Conservation (phyloP, 139 green algal genomes). For the Axilococcus clingmanii region DNA sequence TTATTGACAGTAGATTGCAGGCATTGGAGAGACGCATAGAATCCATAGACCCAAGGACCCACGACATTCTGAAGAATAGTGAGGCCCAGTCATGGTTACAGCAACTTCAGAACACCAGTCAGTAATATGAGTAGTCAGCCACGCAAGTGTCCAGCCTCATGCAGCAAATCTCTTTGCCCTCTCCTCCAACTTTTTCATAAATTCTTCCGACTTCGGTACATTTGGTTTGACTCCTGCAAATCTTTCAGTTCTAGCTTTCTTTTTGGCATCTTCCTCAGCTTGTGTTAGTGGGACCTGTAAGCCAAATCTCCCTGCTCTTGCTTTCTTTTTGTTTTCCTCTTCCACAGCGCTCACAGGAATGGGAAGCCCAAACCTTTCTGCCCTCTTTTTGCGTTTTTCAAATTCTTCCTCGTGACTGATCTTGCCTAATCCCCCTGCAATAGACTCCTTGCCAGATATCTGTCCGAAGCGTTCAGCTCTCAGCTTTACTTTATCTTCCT, state of each 20-base stretch:
- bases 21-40: no score
- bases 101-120: no score
- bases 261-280: slow-evolving; percentile 16
- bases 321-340: slow-evolving; percentile 4
- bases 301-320: slow-evolving; percentile 13
- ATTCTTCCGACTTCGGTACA: slow-evolving; percentile 9
- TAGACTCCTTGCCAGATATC: background rate
- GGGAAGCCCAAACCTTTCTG: slow-evolving; percentile 29
- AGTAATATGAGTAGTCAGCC: no score
- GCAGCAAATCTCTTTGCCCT: slow-evolving; percentile 12
- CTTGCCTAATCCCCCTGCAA: slow-evolving; percentile 21
- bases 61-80: no score
- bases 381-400: slow-evolving; percentile 28
- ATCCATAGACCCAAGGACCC: no score
- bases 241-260: slow-evolving; percentile 13
- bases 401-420: slow-evolving; percentile 21
- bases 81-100: no score
- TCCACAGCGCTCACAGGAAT: slow-evolving; percentile 17
- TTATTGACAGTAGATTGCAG: no score
- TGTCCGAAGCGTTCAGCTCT: slow-evolving; percentile 12
- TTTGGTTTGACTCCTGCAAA: slow-evolving; percentile 10
- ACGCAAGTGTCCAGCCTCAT: no score
- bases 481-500: slow-evolving; percentile 14
- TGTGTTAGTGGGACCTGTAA: slow-evolving; percentile 3
- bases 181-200: slow-evolving; percentile 19